Conservation (phyloP, 352 stramenopile genomes). For the Phytopythium boreale region DNA sequence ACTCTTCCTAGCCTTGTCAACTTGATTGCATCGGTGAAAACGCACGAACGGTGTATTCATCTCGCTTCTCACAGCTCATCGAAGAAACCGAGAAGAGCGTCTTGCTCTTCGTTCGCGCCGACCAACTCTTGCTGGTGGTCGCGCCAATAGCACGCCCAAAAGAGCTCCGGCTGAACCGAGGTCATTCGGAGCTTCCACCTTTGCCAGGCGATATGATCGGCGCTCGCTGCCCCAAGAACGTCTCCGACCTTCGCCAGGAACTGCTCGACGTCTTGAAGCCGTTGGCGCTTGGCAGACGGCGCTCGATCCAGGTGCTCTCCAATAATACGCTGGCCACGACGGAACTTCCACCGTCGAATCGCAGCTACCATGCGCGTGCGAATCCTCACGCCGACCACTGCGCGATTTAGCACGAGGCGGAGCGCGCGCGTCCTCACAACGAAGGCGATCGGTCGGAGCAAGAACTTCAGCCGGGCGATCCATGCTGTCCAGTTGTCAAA, state of each 20-base stretch:
- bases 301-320: neutral
- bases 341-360: neutral
- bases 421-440: neutral
- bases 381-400: neutral
- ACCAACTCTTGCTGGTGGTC: neutral
- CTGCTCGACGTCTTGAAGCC: neutral
- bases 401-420: neutral
- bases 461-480: neutral
- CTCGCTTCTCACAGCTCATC: neutral
- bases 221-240: neutral
- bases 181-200: neutral
- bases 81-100: neutral
- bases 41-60: too few relatives aligned
- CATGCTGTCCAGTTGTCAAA: conserved; percentile 14
- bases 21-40: too few relatives aligned
- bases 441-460: neutral
- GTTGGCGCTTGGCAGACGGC: neutral
- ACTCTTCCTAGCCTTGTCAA: too few relatives aligned
- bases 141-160: neutral
- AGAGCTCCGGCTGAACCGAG: neutral
- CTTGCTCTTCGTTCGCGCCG: neutral
- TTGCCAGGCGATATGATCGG: neutral
- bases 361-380: neutral
- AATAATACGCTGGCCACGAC: neutral
- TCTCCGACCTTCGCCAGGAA: neutral